These are phyloP conservation scores for Pythium rhizo-oryzae DNA, from an alignment of 352 stramenopile genomes.

Conservation along the genomic window DNA sequence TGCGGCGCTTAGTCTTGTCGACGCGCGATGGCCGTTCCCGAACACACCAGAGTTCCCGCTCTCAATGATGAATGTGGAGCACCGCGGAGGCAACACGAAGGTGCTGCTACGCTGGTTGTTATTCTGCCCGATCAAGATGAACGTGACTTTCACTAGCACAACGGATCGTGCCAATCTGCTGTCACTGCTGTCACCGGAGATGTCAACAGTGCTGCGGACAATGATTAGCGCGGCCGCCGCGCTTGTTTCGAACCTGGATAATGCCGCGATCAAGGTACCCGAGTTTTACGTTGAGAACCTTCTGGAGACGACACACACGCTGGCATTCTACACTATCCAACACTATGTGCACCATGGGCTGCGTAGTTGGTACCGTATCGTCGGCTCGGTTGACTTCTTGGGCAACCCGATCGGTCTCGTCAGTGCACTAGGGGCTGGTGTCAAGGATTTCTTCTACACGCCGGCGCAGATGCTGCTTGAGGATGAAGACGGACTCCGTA, in stretches of 20 bases:
- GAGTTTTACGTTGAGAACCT: slow-evolving; percentile 92
- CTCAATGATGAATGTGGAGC: slow-evolving; percentile 29
- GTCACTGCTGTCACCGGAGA: slow-evolving; percentile 78
- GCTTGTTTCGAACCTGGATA: slow-evolving; percentile 84
- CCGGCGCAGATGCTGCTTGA: slow-evolving; percentile 94
- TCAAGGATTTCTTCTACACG: slow-evolving; percentile 96
- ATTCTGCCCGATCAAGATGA: slow-evolving; percentile 85
- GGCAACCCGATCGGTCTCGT: slow-evolving; percentile 91
- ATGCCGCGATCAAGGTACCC: slow-evolving; percentile 86
- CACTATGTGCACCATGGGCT: slow-evolving; percentile 86
- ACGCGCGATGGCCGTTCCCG: slow-evolving; percentile 29
- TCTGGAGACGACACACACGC: slow-evolving; percentile 83
- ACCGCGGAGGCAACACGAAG: slow-evolving; percentile 63
- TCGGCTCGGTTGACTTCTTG: slow-evolving; percentile 90
- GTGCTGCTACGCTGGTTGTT: slow-evolving; percentile 79
- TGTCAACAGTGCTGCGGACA: slow-evolving; percentile 78
- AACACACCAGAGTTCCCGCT: slow-evolving; percentile 27
- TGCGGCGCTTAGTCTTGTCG: slow-evolving; percentile 31
- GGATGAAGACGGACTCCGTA: slow-evolving; percentile 84
- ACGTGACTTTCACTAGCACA: slow-evolving; percentile 88
- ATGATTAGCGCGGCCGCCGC: slow-evolving; percentile 80
- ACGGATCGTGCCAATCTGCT: slow-evolving; percentile 81
- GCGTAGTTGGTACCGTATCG: slow-evolving; percentile 87
- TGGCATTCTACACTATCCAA: slow-evolving; percentile 87
- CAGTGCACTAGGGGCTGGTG: slow-evolving; percentile 86